These are phyloP conservation scores for Antitrichia curtipendula DNA, from an alignment of 225 moss, liverwort and hornwort genomes.

Conservation along the genomic window DNA sequence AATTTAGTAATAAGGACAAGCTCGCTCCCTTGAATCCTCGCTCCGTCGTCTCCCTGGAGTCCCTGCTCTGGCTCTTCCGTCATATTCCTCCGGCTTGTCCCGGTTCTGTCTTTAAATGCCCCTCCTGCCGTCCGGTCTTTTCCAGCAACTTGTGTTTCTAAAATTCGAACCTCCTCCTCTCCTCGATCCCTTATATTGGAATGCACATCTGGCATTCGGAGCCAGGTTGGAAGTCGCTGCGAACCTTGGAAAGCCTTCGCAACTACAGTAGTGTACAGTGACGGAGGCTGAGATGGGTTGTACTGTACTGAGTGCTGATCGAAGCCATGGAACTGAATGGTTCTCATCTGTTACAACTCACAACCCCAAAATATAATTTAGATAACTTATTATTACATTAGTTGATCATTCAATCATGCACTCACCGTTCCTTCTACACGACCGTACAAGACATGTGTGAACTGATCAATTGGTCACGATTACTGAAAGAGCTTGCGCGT, in stretches of 20 bases:
- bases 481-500: background rate
- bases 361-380: background rate
- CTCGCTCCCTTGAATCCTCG: background rate
- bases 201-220: background rate
- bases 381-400: background rate
- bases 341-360: background rate
- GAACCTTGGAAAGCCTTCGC: background rate
- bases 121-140: background rate
- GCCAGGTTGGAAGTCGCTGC: background rate
- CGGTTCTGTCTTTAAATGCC: background rate
- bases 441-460: background rate
- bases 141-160: background rate
- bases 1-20: background rate
- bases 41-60: background rate
- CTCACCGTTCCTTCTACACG: background rate
- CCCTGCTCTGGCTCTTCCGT: background rate
- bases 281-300: background rate
- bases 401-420: background rate
- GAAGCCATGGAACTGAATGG: background rate
- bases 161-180: background rate
- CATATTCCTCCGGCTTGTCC: background rate
- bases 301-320: background rate
- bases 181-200: background rate
- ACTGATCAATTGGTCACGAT: background rate
- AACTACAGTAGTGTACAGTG: background rate